phyloP scores from a whole-genome alignment of 2,329 filamentous ascomycete species.

The Alternaria dauci region DNA sequence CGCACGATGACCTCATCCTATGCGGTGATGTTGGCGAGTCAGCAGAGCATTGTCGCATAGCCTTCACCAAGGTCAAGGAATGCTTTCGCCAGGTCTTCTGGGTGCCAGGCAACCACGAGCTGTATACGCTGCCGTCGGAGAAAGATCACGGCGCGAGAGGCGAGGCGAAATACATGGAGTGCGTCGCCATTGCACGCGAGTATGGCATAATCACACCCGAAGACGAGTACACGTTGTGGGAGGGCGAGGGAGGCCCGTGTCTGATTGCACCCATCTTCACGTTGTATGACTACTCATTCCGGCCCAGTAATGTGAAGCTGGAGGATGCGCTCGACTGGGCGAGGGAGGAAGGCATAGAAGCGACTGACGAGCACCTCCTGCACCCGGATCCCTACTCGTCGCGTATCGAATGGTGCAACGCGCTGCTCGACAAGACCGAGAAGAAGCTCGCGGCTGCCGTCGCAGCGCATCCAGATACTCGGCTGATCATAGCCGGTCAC shows the following conservation, averaged over 20 bases:
- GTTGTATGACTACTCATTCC: conserved; percentile 68
- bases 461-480: conserved; percentile 41
- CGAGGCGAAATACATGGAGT: conserved; percentile 64
- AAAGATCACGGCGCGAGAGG: conserved; percentile 54
- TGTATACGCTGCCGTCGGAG: conserved; percentile 60
- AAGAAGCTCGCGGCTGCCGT: conserved; percentile 51
- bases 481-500: conserved; percentile 56
- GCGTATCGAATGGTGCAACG: conserved; percentile 57
- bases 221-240: conserved; percentile 64
- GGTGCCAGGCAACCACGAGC: conserved; percentile 67
- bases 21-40: conserved; percentile 55
- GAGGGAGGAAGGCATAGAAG: conserved; percentile 55
- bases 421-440: conserved; percentile 52
- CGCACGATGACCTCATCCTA: conserved; percentile 57
- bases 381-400: conserved; percentile 57
- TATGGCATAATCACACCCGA: conserved; percentile 65
- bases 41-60: conserved; percentile 44
- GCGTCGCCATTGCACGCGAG: conserved; percentile 61
- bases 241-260: conserved; percentile 59
- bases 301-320: conserved; percentile 58
- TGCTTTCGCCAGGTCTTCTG: conserved; percentile 61
- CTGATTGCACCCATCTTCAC: conserved; percentile 66
- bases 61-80: conserved; percentile 51
- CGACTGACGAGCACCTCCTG: conserved; percentile 57
- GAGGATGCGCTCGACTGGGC: conserved; percentile 60